phyloP scores from a whole-genome alignment of 1,139 yeast species.

The Sugiyamaella novakii region DNA sequence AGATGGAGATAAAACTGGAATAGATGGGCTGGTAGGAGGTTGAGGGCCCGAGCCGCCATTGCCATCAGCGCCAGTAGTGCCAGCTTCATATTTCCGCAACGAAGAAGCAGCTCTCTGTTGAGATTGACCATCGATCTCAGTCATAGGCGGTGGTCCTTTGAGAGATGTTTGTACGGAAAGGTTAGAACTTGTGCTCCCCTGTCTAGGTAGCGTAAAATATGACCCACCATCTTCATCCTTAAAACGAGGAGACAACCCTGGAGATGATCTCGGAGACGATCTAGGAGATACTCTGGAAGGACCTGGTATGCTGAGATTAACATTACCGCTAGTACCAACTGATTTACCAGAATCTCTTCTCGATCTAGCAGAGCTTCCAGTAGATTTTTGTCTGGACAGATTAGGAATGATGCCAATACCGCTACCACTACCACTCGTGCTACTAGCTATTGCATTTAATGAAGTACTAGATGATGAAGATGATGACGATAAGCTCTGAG shows the following conservation, averaged over 20 bases:
- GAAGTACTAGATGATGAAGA: slow-evolving; percentile 10
- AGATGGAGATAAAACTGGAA: not conserved
- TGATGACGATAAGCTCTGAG: slow-evolving; percentile 5
- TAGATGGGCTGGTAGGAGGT: not conserved
- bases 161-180: not conserved
- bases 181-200: slow-evolving; percentile 1
- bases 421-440: not conserved
- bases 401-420: not conserved
- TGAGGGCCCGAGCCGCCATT: not conserved
- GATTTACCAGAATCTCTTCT: slow-evolving; percentile 9
- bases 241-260: slow-evolving; percentile 8
- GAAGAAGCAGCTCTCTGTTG: slow-evolving; percentile 6
- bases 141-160: too few species aligned
- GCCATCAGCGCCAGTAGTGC: not conserved
- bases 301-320: not conserved
- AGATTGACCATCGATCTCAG: slow-evolving; percentile 13
- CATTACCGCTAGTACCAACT: not conserved
- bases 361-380: not conserved
- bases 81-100: slow-evolving; percentile 10
- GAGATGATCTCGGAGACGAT: slow-evolving; percentile 10
- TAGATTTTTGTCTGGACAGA: slow-evolving; percentile 10
- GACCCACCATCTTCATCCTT: slow-evolving; percentile 14
- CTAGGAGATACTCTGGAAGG: slow-evolving; percentile 4
- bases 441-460: slow-evolving; percentile 1
- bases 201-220: slow-evolving; percentile 10